phyloP scores from a whole-genome alignment of 2,329 filamentous ascomycete genomes.

The Fusarium foetens region DNA sequence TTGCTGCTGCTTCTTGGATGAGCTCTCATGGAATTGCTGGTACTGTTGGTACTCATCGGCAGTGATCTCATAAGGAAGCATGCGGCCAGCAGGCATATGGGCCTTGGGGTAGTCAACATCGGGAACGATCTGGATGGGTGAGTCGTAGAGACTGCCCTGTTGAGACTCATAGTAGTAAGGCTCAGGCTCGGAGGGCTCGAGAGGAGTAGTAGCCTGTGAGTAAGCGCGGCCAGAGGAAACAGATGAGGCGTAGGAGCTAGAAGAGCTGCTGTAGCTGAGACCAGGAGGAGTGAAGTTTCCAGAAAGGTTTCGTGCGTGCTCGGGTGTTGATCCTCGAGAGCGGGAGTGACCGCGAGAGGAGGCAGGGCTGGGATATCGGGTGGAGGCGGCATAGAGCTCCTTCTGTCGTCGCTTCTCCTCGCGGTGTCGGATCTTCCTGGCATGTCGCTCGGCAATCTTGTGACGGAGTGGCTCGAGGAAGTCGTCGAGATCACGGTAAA shows the following conservation, averaged over 20 bases:
- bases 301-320: slow-evolving; percentile 53
- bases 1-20: slow-evolving; percentile 60
- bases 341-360: slow-evolving; percentile 57
- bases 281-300: slow-evolving; percentile 56
- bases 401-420: slow-evolving; percentile 57
- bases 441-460: slow-evolving; percentile 62
- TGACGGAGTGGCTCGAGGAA: slow-evolving; percentile 88
- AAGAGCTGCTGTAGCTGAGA: slow-evolving; percentile 61
- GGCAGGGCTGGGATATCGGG: slow-evolving; percentile 58
- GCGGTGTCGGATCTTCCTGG: slow-evolving; percentile 61
- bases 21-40: slow-evolving; percentile 57
- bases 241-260: slow-evolving; percentile 61
- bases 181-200: slow-evolving; percentile 55
- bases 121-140: slow-evolving; percentile 59
- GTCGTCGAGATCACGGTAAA: slow-evolving; percentile 85
- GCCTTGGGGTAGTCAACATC: slow-evolving; percentile 54
- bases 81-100: slow-evolving; percentile 45
- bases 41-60: slow-evolving; percentile 59
- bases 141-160: slow-evolving; percentile 59
- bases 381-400: slow-evolving; percentile 49
- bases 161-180: slow-evolving; percentile 54
- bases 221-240: slow-evolving; percentile 60
- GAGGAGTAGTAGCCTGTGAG: slow-evolving; percentile 63
- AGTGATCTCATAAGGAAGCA: slow-evolving; percentile 67
- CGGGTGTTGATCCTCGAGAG: slow-evolving; percentile 54